Percentiles rank a stretch among this genome's conserved stretches.
These are phyloP conservation scores for Colletotrichum tabaci DNA, from an alignment of 2,329 filamentous ascomycete genomes.

Conservation along the genomic window DNA sequence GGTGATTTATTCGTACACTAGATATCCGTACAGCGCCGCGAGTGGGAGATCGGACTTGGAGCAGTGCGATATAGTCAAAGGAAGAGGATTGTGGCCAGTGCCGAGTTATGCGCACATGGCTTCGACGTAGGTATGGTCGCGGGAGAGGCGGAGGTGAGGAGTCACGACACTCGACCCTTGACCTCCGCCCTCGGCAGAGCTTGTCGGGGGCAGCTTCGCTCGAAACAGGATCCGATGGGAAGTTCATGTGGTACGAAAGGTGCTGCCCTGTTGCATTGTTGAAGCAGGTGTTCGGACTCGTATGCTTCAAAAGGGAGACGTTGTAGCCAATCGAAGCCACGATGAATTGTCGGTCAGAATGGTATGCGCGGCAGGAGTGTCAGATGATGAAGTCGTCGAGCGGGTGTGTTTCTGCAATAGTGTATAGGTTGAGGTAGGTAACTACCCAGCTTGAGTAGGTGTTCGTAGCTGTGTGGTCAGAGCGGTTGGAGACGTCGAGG, in stretches of 20 bases:
- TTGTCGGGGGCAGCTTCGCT: constrained; percentile 5
- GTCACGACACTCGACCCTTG: not conserved
- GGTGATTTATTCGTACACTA: not conserved
- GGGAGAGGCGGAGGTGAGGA: constrained; percentile 3
- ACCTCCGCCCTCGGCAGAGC: constrained; percentile 1
- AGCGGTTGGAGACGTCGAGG: constrained; percentile 25
- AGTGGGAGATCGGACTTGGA: constrained; percentile 7
- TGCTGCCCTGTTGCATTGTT: constrained; percentile 13
- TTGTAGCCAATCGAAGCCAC: constrained; percentile 16
- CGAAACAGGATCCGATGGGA: not conserved
- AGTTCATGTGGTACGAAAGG: constrained; percentile 13
- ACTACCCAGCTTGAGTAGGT: not conserved
- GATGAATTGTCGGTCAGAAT: constrained; percentile 34
- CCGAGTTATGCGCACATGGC: constrained; percentile 28
- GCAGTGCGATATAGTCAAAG: not conserved
- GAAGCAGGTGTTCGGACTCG: constrained; percentile 21
- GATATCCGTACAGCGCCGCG: constrained; percentile 1
- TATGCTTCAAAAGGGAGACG: constrained; percentile 3
- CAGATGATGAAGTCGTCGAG: constrained; percentile 46
- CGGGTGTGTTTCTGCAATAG: constrained; percentile 47
- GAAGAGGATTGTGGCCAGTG: constrained; percentile 1
- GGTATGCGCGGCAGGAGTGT: constrained; percentile 28
- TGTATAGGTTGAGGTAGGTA: not conserved
- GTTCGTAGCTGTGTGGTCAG: constrained; percentile 9
- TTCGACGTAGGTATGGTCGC: not conserved